Conservation (phyloP, 345 rosid species). For the Xanthoceras sorbifolium region DNA sequence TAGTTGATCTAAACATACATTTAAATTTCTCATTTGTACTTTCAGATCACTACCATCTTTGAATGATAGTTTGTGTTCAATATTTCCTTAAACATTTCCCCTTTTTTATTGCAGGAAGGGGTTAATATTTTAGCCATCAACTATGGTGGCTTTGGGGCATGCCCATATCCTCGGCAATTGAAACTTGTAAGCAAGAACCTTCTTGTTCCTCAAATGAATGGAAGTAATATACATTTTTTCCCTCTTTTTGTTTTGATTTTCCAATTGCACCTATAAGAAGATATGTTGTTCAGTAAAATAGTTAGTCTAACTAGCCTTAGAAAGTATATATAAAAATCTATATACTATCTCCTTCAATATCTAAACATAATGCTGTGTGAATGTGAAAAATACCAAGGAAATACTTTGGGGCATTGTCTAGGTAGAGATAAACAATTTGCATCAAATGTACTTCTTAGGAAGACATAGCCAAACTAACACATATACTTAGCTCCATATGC, state of each 20-base stretch:
- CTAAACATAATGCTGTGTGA: background rate
- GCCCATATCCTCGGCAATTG: conserved; percentile 72
- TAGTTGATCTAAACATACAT: background rate
- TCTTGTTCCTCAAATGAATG: background rate
- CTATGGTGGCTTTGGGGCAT: conserved; percentile 81
- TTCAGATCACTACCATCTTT: background rate
- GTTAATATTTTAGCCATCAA: conserved; percentile 75
- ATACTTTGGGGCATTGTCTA: background rate
- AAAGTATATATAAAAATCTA: too few relatives aligned
- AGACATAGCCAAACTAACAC: background rate
- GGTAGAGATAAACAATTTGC: background rate
- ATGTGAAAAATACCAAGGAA: background rate
- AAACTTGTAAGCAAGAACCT: conserved; percentile 60
- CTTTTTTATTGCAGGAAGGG: conserved; percentile 64
- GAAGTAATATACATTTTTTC: background rate
- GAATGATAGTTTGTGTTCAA: background rate
- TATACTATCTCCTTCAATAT: background rate
- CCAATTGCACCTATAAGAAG: background rate
- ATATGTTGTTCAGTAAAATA: background rate
- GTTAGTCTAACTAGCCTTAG: background rate
- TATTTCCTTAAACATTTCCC: background rate
- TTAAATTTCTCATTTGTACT: background rate
- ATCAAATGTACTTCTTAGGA: background rate
- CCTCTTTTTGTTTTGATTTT: background rate
- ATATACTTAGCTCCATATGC: background rate